These are phyloP conservation scores for Eugenia klotzschiana DNA, from an alignment of 441 rosid species.

Conservation along the genomic window DNA sequence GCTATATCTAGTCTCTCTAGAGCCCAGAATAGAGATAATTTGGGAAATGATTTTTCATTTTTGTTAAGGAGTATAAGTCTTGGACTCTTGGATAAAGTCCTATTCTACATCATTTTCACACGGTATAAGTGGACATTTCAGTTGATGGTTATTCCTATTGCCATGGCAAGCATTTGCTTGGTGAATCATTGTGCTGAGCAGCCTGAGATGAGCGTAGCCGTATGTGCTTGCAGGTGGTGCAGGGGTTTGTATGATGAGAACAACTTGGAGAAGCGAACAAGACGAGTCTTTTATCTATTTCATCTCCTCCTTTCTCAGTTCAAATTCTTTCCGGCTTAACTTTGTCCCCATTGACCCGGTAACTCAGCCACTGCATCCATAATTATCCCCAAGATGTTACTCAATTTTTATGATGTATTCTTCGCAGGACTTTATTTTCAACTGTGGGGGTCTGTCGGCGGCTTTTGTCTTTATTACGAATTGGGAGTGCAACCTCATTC, in stretches of 20 bases:
- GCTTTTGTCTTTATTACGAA: slow-evolving; percentile 66
- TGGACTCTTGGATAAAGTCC: not conserved
- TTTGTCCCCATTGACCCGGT: slow-evolving; percentile 69
- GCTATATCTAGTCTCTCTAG: not conserved
- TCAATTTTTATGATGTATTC: not conserved
- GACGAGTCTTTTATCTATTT: slow-evolving; percentile 53
- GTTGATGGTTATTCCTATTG: not conserved
- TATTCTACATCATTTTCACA: not conserved
- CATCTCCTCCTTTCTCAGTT: slow-evolving; percentile 48
- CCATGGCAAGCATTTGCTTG: not conserved
- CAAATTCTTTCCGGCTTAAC: slow-evolving; percentile 73
- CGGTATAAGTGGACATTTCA: not conserved
- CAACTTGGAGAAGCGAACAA: slow-evolving; percentile 58
- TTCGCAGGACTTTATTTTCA: slow-evolving; percentile 64
- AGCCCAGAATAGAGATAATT: not conserved
- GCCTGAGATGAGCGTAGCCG: not conserved
- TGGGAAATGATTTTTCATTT: not conserved
- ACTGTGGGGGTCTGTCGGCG: slow-evolving; percentile 74
- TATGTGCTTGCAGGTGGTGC: slow-evolving; percentile 12
- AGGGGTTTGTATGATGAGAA: slow-evolving; percentile 85
- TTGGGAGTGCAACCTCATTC: slow-evolving; percentile 42
- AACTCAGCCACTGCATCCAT: not conserved
- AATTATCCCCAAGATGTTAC: not conserved
- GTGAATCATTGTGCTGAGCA: not conserved
- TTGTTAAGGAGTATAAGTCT: not conserved